phyloP scores from a whole-genome alignment of 208 protist species.

The Wallacemonas collosoma region DNA sequence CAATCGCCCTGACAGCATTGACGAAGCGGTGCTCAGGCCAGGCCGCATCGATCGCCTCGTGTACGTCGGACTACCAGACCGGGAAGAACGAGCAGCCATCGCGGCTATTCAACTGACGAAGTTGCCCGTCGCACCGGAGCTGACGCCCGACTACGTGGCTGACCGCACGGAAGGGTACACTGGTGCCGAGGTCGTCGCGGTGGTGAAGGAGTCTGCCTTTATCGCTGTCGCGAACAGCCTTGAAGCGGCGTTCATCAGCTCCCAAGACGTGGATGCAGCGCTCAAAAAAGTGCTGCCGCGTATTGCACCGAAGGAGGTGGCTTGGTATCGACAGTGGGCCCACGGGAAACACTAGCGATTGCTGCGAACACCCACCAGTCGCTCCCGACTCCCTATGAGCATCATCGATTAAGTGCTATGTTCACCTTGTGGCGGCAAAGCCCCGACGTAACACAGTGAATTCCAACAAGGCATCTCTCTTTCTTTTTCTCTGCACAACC shows the following conservation, averaged over 20 bases:
- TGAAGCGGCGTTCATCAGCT: constrained; percentile 36
- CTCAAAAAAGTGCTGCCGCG: constrained; percentile 60
- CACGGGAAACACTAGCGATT: constrained; percentile 9
- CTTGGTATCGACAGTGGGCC: constrained; percentile 68
- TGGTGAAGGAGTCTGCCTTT: constrained; percentile 93
- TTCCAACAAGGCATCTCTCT: too few relatives aligned
- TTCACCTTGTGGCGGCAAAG: too few relatives aligned
- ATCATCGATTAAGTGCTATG: too few relatives aligned
- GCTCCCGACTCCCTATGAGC: too few relatives aligned
- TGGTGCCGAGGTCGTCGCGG: constrained; percentile 93
- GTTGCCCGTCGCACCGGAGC: constrained; percentile 53
- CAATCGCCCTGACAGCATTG: constrained; percentile 91
- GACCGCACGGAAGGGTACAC: constrained; percentile 81
- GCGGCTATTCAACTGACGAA: constrained; percentile 73
- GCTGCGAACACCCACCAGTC: neutral
- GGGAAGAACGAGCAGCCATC: constrained; percentile 81
- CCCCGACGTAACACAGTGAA: too few relatives aligned
- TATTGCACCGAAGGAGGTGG: constrained; percentile 45
- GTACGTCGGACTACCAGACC: constrained; percentile 91
- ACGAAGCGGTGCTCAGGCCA: constrained; percentile 91
- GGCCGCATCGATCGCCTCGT: constrained; percentile 93
- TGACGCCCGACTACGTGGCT: constrained; percentile 63
- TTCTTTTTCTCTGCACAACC: too few relatives aligned
- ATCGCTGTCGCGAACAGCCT: constrained; percentile 72
- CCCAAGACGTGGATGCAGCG: constrained; percentile 59